Base-by-base conservation (phyloP, 2,329 filamentous ascomycete species). In the Diaporthe humulicola region DNA sequence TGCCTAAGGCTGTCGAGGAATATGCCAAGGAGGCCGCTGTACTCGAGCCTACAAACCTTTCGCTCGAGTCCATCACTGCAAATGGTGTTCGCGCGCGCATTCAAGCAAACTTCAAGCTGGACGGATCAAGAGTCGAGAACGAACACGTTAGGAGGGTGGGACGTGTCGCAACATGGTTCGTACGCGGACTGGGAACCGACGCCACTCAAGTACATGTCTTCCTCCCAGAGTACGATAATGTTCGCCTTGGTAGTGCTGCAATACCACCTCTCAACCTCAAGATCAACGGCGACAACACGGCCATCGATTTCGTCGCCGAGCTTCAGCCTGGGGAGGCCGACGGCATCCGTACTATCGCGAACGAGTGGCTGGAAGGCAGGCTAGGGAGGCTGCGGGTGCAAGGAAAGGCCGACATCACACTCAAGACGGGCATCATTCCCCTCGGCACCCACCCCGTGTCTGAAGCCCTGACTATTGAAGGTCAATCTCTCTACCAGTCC, bases 21-120 rank as follows among this genome's bases (percentile, higher is more conserved):
- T 99, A 99, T 83, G 94, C 94, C 66, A 93, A 96, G 84, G 89
- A 96, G 82, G 95, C 96, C 4, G 89, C 93, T 33, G 91, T 96
- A 25, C 90, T 99, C 78, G 91, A 96, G 81, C 95, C 97, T 2
- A 95, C 93, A 8, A 94, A 93, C 78, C 85, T 99, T 28, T 95
- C 95, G 2, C 92, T 99, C 75, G 94, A 97, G 80, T 95, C 93
- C 2, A 93, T 98, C 78, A 98, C 95, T 0, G 81, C 91, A 10
- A 89, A 92, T 74, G 96, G 97, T 17, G 90, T 98, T 12, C 91
- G 90, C 76, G 93, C 95, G 42, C 92, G 95, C 77, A 88, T 99
- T 61, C 93, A 96, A 80, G 96, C 94, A 28, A 93, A 94, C 72
- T 95, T 98, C 80, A 89, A 88, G 57, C 90, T 99, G 78, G 95